Percentiles rank a stretch among this genome's conserved stretches.
phyloP scores from a whole-genome alignment of 2,329 filamentous ascomycete species.

The Penicillium brevicompactum region DNA sequence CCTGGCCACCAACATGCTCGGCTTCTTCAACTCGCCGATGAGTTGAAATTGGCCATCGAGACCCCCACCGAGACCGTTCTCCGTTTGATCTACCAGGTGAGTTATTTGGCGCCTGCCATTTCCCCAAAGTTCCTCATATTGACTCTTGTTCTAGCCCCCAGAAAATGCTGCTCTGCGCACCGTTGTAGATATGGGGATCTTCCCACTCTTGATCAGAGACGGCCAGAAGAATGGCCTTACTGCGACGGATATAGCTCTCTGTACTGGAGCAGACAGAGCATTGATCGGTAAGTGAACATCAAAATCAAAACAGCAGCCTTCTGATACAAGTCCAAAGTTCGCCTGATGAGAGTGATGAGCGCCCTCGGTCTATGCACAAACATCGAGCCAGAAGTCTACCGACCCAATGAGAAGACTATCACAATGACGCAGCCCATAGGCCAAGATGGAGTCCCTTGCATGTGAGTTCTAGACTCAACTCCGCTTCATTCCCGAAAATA shows the following conservation, averaged over 20 bases:
- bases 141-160: slow-evolving; percentile 11
- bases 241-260: slow-evolving; percentile 17
- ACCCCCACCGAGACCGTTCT: slow-evolving; percentile 21
- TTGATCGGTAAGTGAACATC: slow-evolving; percentile 18
- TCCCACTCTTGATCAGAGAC: slow-evolving; percentile 13
- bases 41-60: slow-evolving; percentile 21
- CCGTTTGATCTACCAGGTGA: slow-evolving; percentile 21
- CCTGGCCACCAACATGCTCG: slow-evolving; percentile 14
- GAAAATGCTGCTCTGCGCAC: slow-evolving; percentile 20
- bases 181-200: slow-evolving; percentile 20
- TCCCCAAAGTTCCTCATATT: neutral
- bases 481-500: neutral
- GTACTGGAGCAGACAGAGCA: slow-evolving; percentile 20
- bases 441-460: slow-evolving; percentile 12
- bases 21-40: slow-evolving; percentile 20
- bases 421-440: slow-evolving; percentile 14
- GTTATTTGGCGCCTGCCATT: neutral
- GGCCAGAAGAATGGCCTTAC: slow-evolving; percentile 6
- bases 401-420: slow-evolving; percentile 9
- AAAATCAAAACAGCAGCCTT: neutral
- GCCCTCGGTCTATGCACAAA: slow-evolving; percentile 10
- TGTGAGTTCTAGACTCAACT: slow-evolving; percentile 5
- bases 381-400: slow-evolving; percentile 9
- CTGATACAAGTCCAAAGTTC: neutral
- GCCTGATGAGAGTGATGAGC: slow-evolving; percentile 16